These are phyloP conservation scores for Canna indica DNA, from an alignment of 176 grass and related monocot genomes.

Conservation along the genomic window DNA sequence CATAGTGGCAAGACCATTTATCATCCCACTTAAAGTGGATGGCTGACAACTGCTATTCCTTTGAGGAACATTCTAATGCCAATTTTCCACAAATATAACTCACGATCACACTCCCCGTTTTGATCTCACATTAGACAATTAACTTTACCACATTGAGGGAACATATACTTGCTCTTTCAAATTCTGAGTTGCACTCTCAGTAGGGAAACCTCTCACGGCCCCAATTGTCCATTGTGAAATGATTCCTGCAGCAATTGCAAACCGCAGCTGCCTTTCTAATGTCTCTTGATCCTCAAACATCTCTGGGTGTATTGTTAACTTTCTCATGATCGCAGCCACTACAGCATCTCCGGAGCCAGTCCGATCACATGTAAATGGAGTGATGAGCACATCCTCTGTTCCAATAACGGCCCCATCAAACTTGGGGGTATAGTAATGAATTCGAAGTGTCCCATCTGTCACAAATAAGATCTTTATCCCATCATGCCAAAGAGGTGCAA, in stretches of 20 bases:
- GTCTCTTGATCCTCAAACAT: slow-evolving; percentile 67
- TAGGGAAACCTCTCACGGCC: slow-evolving; percentile 71
- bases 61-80: background rate
- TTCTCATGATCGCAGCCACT: slow-evolving; percentile 70
- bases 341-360: slow-evolving; percentile 89
- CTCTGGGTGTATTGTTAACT: slow-evolving; percentile 51
- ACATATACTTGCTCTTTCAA: slow-evolving; percentile 84
- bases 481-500: slow-evolving; percentile 62
- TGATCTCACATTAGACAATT: background rate
- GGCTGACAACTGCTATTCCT: background rate
- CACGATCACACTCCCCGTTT: background rate
- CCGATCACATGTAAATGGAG: slow-evolving; percentile 70
- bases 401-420: slow-evolving; percentile 69
- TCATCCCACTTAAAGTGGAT: background rate
- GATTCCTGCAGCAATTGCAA: slow-evolving; percentile 76
- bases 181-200: slow-evolving; percentile 77
- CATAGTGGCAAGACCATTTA: background rate
- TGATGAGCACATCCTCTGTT: slow-evolving; percentile 61
- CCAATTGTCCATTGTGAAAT: slow-evolving; percentile 93
- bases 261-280: slow-evolving; percentile 70
- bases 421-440: slow-evolving; percentile 77
- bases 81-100: background rate
- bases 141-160: slow-evolving; percentile 64
- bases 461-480: slow-evolving; percentile 73
- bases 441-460: slow-evolving; percentile 63